Evolutionary conservation across 345 rosid species (phyloP).

Genomic region (Populus pruinosa): DNA sequence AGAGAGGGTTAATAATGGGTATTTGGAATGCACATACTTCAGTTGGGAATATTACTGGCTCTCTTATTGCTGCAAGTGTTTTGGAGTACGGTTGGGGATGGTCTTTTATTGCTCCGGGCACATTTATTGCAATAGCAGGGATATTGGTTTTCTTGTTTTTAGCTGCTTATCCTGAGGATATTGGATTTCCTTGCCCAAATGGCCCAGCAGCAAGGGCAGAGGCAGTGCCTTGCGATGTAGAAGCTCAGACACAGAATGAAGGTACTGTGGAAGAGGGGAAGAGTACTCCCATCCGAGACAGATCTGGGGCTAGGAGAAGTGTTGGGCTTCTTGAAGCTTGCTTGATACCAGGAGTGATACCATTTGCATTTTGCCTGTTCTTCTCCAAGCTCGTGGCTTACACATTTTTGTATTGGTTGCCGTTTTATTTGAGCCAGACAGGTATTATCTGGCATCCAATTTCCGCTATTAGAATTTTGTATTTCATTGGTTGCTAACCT

Average conservation of each 20-base stretch:
- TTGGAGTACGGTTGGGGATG: conserved; percentile 95
- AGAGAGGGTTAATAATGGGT: conserved; percentile 96
- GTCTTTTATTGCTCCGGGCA: conserved; percentile 84
- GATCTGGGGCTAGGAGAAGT: conserved; percentile 53
- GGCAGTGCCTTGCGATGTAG: conserved; percentile 26
- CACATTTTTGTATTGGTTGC: conserved; percentile 89
- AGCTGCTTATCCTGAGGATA: conserved; percentile 91
- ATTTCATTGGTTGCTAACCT: neutral
- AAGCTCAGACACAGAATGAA: conserved; percentile 32
- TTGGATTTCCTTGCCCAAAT: conserved; percentile 57
- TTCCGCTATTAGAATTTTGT: neutral
- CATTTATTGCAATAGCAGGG: conserved; percentile 63
- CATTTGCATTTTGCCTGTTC: conserved; percentile 82
- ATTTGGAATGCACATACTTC: conserved; percentile 98
- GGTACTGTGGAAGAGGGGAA: conserved; percentile 11
- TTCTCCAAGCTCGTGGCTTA: conserved; percentile 91
- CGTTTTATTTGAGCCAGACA: conserved; percentile 86
- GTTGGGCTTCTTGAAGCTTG: conserved; percentile 86
- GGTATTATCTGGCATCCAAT: conserved; percentile 35
- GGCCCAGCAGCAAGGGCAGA: conserved; percentile 9
- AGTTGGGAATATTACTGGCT: conserved; percentile 82
- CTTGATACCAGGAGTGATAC: conserved; percentile 87
- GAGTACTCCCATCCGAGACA: neutral
- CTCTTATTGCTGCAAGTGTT: conserved; percentile 86
- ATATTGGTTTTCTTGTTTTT: conserved; percentile 69